These are phyloP conservation scores for Geosmithia flava DNA, from an alignment of 2,329 filamentous ascomycete species.

Conservation along the genomic window DNA sequence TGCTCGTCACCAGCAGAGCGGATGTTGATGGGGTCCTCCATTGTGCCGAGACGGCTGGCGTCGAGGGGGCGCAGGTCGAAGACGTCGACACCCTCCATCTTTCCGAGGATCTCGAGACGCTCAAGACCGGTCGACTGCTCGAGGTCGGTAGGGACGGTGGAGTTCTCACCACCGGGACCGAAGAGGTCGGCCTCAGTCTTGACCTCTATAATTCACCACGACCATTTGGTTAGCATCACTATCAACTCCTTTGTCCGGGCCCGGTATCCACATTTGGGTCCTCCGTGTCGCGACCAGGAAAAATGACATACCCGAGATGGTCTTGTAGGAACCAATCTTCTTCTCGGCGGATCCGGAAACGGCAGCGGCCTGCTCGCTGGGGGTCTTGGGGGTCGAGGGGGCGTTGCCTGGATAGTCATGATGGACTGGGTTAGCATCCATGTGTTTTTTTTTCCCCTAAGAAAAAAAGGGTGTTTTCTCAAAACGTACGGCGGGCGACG, in stretches of 20 bases:
- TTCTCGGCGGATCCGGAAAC: constrained; percentile 25
- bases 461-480: constrained; percentile 5
- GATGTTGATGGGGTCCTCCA: constrained; percentile 82
- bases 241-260: not conserved
- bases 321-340: constrained; percentile 32
- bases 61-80: constrained; percentile 98
- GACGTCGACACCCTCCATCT: constrained; percentile 96
- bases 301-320: constrained; percentile 31
- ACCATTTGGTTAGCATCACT: constrained; percentile 8
- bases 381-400: constrained; percentile 18
- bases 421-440: not conserved
- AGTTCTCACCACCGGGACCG: constrained; percentile 66
- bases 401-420: constrained; percentile 18
- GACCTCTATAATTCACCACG: constrained; percentile 51
- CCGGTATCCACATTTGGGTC: not conserved
- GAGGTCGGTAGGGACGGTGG: constrained; percentile 83
- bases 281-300: constrained; percentile 21
- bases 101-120: constrained; percentile 96
- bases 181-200: constrained; percentile 71
- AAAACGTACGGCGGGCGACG: constrained; percentile 46
- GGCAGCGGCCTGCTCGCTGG: constrained; percentile 23
- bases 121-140: constrained; percentile 96
- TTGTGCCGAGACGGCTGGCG: constrained; percentile 78
- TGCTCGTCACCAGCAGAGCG: constrained; percentile 92
- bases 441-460: not conserved